Conservation (phyloP, 1,284 basidiomycete species). For the Pseudozyma thailandica region DNA sequence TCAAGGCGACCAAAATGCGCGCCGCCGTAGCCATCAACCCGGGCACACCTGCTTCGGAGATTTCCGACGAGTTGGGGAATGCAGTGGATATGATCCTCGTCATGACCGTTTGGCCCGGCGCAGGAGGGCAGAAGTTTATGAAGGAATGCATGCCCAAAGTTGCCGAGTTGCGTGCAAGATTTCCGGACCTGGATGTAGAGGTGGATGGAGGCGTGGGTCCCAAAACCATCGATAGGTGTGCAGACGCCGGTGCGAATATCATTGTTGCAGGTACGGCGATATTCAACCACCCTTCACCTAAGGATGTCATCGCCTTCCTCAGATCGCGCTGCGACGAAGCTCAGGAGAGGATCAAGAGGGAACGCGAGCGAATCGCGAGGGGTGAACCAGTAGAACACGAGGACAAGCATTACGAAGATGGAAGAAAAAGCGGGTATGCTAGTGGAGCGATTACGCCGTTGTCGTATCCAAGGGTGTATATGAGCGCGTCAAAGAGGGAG, state of each 20-base stretch:
- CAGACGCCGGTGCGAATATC: slow-evolving; percentile 86
- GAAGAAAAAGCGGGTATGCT: slow-evolving; percentile 33
- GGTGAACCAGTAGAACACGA: slow-evolving; percentile 52
- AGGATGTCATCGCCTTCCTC: slow-evolving; percentile 68
- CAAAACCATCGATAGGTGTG: slow-evolving; percentile 87
- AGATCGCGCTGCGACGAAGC: slow-evolving; percentile 61
- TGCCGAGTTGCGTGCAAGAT: slow-evolving; percentile 86
- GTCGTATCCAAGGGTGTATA: slow-evolving; percentile 51
- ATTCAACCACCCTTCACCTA: slow-evolving; percentile 83
- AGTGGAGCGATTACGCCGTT: slow-evolving; percentile 47
- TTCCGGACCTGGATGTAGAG: slow-evolving; percentile 88
- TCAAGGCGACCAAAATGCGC: slow-evolving; percentile 65
- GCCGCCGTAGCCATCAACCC: slow-evolving; percentile 67
- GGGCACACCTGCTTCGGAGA: slow-evolving; percentile 64
- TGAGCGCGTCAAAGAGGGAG: slow-evolving; percentile 41
- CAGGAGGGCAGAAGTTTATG: slow-evolving; percentile 95
- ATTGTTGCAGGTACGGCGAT: slow-evolving; percentile 98
- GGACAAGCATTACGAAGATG: slow-evolving; percentile 52
- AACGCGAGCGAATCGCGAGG: slow-evolving; percentile 58
- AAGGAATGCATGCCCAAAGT: slow-evolving; percentile 90
- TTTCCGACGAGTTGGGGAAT: slow-evolving; percentile 62
- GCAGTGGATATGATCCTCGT: slow-evolving; percentile 68
- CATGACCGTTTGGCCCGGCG: slow-evolving; percentile 68
- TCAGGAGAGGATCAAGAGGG: slow-evolving; percentile 61
- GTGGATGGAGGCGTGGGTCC: slow-evolving; percentile 97